Evolutionary conservation across 1,284 basidiomycete genomes (phyloP), one percentile per base, ranked within the genome.

Genomic region (Trametes polyzona): DNA sequence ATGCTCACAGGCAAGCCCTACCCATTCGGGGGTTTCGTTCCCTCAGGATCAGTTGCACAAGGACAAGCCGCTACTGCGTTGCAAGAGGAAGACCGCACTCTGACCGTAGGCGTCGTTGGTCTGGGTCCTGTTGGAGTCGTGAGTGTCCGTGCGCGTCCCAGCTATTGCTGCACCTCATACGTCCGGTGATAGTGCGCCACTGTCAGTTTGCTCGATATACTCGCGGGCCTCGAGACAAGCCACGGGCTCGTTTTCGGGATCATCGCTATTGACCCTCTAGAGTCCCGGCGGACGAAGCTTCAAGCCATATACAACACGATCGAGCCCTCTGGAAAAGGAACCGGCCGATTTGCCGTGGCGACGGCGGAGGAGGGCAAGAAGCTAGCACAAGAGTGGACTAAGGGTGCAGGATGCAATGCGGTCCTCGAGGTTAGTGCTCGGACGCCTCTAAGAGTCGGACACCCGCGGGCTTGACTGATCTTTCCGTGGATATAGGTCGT

Each of bases 121-220:
- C 75, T 92, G 47, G 90, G 90, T 4, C 90, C 90, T 14, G 90
- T 92, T 6, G 90, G 90, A 11, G 72, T 91, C 59, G 82, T 84
- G 61, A 55, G 79, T 69, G 11, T 5, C 30, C 3, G 24, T 46
- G 30, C 23, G 47, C 47, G 1, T 4, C 37, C 9, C 7, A 11
- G 9, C 9, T 52, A 35, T 40, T 57, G 11, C 14, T 48, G 49
- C 41, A n/a, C 27, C 24, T 47, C 33, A 30, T 35, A 14, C 16
- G 52, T 27, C 12, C 19, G 54, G 55, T 40, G 26, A 48, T 47
- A 83, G 73, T 92, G 88, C 61, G 78, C 87, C 1, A 73, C 77
- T 10, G 77, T 91, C 43, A 82, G 81, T 55, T 74, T 90, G 37
- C 75, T 92, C n/a, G 86, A 91, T 62, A 76, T 80, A 59, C 75